These are phyloP conservation scores for Xylaria hypoxylon DNA, from an alignment of 2,329 filamentous ascomycete species.

Conservation along the genomic window DNA sequence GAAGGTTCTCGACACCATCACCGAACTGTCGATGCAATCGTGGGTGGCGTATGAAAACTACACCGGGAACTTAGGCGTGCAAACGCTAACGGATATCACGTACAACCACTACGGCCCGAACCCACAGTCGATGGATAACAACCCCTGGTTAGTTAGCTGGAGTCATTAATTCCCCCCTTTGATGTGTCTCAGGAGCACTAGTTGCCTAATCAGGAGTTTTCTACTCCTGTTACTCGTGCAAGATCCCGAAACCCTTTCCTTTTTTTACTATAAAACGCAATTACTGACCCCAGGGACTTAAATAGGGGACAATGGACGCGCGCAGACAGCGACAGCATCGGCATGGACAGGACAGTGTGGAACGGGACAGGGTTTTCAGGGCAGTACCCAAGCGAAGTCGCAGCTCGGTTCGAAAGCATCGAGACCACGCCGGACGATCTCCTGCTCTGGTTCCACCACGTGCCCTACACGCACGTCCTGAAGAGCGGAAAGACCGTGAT, in stretches of 20 bases:
- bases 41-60: conserved; percentile 80
- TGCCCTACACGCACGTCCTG: conserved; percentile 72
- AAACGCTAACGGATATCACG: conserved; percentile 76
- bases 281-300: too few relatives aligned
- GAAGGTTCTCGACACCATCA: conserved; percentile 68
- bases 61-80: conserved; percentile 75
- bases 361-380: conserved; percentile 75
- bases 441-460: conserved; percentile 80
- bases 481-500: conserved; percentile 75
- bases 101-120: conserved; percentile 76
- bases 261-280: too few relatives aligned
- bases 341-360: conserved; percentile 77
- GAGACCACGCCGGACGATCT: conserved; percentile 75
- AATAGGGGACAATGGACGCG: conserved; percentile 81
- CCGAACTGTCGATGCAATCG: conserved; percentile 72
- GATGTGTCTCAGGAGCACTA: too few relatives aligned
- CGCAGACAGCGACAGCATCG: conserved; percentile 68
- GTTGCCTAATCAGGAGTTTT: too few relatives aligned
- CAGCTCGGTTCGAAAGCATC: conserved; percentile 67
- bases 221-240: too few relatives aligned
- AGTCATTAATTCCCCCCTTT: too few relatives aligned
- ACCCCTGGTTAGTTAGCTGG: too few relatives aligned
- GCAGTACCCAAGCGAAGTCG: conserved; percentile 73
- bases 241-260: too few relatives aligned
- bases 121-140: conserved; percentile 71